Evolutionary conservation across 1,284 basidiomycete species (phyloP).

Genomic region (Anthracocystis walkeri): DNA sequence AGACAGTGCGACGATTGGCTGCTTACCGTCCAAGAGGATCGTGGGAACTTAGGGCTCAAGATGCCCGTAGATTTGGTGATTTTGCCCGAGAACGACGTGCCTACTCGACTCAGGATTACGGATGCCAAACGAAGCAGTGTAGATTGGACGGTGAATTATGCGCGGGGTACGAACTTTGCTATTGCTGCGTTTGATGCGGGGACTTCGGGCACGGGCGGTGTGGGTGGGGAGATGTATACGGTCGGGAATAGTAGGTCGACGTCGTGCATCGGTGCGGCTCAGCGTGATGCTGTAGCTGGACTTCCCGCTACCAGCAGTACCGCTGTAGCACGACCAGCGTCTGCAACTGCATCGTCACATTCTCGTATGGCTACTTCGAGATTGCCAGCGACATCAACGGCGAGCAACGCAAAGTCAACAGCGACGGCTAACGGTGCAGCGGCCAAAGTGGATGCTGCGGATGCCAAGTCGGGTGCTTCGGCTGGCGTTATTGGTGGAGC

Average conservation of each 20-base stretch:
- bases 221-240: slow-evolving; percentile 35
- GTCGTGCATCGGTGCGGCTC: slow-evolving; percentile 17
- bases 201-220: slow-evolving; percentile 38
- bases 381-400: background rate
- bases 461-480: slow-evolving; percentile 9
- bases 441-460: slow-evolving; percentile 13
- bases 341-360: slow-evolving; percentile 10
- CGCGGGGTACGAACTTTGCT: slow-evolving; percentile 42
- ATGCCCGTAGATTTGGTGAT: slow-evolving; percentile 46
- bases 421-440: slow-evolving; percentile 17
- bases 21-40: slow-evolving; percentile 44
- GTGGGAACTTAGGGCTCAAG: slow-evolving; percentile 37
- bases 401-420: slow-evolving; percentile 10
- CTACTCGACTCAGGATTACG: slow-evolving; percentile 27
- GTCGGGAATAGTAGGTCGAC: slow-evolving; percentile 25
- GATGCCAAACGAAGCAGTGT: slow-evolving; percentile 17
- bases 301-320: slow-evolving; percentile 34
- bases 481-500: slow-evolving; percentile 34
- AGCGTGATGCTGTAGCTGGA: slow-evolving; percentile 25
- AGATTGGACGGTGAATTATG: slow-evolving; percentile 49
- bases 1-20: slow-evolving; percentile 46
- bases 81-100: slow-evolving; percentile 39
- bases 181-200: slow-evolving; percentile 42
- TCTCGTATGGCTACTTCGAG: slow-evolving; percentile 33
- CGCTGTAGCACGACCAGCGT: slow-evolving; percentile 13